phyloP scores from a whole-genome alignment of 371 early-diverging fungal species.

The Parasitella parasitica region DNA sequence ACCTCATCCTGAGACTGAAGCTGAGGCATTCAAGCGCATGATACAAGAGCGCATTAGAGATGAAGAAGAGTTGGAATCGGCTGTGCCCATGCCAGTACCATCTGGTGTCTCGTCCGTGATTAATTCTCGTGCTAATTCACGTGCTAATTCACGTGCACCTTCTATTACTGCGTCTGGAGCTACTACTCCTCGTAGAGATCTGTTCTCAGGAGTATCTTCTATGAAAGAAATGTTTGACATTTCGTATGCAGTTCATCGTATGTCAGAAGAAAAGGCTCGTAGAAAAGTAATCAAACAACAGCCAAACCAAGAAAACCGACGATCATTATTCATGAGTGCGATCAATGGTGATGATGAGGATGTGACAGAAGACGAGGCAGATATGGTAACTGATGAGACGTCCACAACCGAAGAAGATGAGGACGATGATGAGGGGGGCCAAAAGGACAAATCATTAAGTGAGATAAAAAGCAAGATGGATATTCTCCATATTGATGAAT shows the following conservation, averaged over 20 bases:
- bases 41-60: slow-evolving; percentile 27
- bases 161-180: slow-evolving; percentile 21
- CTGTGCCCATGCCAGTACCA: slow-evolving; percentile 12
- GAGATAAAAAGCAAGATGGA: slow-evolving; percentile 6
- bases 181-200: slow-evolving; percentile 30
- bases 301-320: background rate
- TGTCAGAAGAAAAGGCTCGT: slow-evolving; percentile 57
- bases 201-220: slow-evolving; percentile 48
- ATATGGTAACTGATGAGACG: slow-evolving; percentile 22
- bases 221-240: slow-evolving; percentile 68
- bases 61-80: slow-evolving; percentile 22
- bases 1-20: slow-evolving; percentile 17
- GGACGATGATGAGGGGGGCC: background rate
- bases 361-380: slow-evolving; percentile 17
- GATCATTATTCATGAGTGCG: slow-evolving; percentile 12
- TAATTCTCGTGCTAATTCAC: slow-evolving; percentile 30
- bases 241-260: slow-evolving; percentile 61
- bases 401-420: slow-evolving; percentile 11
- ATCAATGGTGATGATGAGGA: slow-evolving; percentile 26
- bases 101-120: slow-evolving; percentile 24
- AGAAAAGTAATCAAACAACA: slow-evolving; percentile 21
- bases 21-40: slow-evolving; percentile 27
- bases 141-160: slow-evolving; percentile 23
- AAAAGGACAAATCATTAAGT: slow-evolving; percentile 3
- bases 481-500: background rate